Evolutionary conservation across 306 rosid genomes (phyloP).

Genomic region (Prosopis cineraria): DNA sequence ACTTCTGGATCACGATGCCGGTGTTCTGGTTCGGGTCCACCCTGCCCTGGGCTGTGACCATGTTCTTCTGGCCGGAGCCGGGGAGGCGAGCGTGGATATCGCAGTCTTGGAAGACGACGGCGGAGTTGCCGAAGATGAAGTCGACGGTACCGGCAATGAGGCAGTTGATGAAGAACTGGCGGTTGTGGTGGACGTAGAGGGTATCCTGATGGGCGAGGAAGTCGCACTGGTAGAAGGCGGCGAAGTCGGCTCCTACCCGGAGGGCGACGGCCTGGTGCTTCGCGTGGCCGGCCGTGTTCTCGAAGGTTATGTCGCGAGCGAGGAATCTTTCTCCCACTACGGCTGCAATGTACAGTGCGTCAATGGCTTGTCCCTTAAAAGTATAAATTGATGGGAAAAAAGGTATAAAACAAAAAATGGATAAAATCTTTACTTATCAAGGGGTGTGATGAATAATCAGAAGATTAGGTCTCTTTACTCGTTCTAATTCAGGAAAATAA

Average conservation of each 20-base stretch:
- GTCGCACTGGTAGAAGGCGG: conserved; percentile 67
- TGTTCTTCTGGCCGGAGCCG: conserved; percentile 61
- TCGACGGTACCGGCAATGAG: conserved; percentile 63
- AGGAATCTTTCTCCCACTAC: conserved; percentile 64
- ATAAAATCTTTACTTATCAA: too few relatives aligned
- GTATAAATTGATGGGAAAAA: too few relatives aligned
- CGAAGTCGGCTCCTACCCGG: conserved; percentile 61
- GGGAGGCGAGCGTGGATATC: conserved; percentile 83
- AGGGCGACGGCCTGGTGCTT: conserved; percentile 90
- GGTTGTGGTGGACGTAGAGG: conserved; percentile 78
- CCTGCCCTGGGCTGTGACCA: conserved; percentile 81
- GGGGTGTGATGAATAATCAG: too few relatives aligned
- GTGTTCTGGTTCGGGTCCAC: conserved; percentile 79
- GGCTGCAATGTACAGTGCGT: conserved; percentile 41
- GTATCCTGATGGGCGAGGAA: conserved; percentile 74
- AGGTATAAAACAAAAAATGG: too few relatives aligned
- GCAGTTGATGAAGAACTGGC: conserved; percentile 63
- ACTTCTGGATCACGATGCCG: conserved; percentile 73
- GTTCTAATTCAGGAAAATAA: too few relatives aligned
- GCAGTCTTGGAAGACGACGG: conserved; percentile 60
- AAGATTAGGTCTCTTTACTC: too few relatives aligned
- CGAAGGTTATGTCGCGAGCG: conserved; percentile 59
- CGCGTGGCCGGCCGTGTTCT: conserved; percentile 75
- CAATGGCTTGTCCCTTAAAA: neutral
- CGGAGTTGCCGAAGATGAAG: conserved; percentile 84